A percentile compares a stretch with the other conserved stretches of the same genome.
These are phyloP conservation scores for Amphichorda felina DNA, from an alignment of 2,329 filamentous ascomycete species.

Conservation along the genomic window DNA sequence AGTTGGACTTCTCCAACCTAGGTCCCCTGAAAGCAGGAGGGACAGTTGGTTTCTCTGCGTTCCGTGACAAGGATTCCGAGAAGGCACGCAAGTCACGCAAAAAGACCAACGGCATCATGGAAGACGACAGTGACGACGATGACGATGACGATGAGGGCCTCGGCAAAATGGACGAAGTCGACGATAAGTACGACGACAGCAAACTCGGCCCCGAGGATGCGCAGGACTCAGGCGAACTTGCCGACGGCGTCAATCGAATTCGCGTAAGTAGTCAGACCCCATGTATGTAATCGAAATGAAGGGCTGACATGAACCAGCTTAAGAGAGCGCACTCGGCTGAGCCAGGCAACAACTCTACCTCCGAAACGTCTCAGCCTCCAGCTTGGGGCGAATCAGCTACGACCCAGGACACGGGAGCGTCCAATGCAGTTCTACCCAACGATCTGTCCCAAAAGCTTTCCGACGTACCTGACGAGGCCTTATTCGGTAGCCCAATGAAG, in stretches of 20 bases:
- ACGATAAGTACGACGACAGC: slow-evolving; percentile 13
- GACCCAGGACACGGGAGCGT: not conserved
- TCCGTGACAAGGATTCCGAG: slow-evolving; percentile 58
- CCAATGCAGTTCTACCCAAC: slow-evolving; percentile 5
- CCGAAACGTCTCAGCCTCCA: slow-evolving; percentile 21
- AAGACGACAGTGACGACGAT: slow-evolving; percentile 64
- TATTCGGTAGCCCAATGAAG: slow-evolving; percentile 62
- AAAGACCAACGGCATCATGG: slow-evolving; percentile 55
- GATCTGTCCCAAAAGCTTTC: slow-evolving; percentile 12
- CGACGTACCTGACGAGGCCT: slow-evolving; percentile 21
- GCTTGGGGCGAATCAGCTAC: slow-evolving; percentile 32
- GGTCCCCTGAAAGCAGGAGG: slow-evolving; percentile 77
- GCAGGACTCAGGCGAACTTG: slow-evolving; percentile 60
- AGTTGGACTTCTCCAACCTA: slow-evolving; percentile 75
- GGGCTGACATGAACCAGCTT: slow-evolving; percentile 36
- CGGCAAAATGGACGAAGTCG: slow-evolving; percentile 39
- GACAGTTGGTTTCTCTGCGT: slow-evolving; percentile 80
- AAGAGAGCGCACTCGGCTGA: slow-evolving; percentile 73
- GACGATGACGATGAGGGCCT: slow-evolving; percentile 57
- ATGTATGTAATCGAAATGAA: not conserved
- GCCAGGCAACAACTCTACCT: slow-evolving; percentile 34
- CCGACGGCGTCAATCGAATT: slow-evolving; percentile 72
- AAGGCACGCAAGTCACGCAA: slow-evolving; percentile 44
- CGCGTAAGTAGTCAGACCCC: slow-evolving; percentile 43
- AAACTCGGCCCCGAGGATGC: slow-evolving; percentile 60